Percentiles rank a stretch among this genome's conserved stretches.
Evolutionary conservation across 2,329 filamentous ascomycete species (phyloP).

Genomic region (Periglandula ipomoeae): DNA sequence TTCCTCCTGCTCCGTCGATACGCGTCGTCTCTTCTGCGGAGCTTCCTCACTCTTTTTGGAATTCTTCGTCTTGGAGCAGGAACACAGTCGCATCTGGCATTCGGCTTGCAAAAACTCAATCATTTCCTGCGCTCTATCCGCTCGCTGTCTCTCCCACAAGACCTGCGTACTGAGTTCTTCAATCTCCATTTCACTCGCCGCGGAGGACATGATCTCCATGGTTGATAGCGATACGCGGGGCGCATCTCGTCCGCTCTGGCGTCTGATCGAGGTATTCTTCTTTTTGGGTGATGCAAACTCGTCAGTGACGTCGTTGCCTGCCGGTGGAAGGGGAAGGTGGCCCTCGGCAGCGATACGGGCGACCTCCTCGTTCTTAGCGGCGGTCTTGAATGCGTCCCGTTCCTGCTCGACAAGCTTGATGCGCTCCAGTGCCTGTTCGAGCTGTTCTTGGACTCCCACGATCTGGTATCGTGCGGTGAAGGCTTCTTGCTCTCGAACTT

Average conservation of each 20-base stretch:
- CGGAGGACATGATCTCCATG: constrained; percentile 44
- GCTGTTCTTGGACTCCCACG: constrained; percentile 55
- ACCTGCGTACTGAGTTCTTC: constrained; percentile 44
- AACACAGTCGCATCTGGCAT: constrained; percentile 59
- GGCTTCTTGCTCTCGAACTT: constrained; percentile 57
- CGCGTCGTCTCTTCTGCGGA: constrained; percentile 12
- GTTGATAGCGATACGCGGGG: constrained; percentile 37
- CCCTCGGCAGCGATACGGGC: constrained; percentile 65
- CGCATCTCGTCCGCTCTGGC: constrained; percentile 26
- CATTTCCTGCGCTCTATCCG: constrained; percentile 61
- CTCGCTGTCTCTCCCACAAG: constrained; percentile 52
- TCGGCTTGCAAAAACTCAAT: constrained; percentile 70
- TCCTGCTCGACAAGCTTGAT: constrained; percentile 62
- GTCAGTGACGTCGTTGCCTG: constrained; percentile 40
- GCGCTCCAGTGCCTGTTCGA: constrained; percentile 53
- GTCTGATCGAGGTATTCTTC: constrained; percentile 15
- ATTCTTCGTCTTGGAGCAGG: constrained; percentile 37
- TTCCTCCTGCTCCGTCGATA: constrained; percentile 5
- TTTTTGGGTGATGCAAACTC: constrained; percentile 56
- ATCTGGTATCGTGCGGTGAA: constrained; percentile 59
- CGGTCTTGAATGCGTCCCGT: constrained; percentile 63
- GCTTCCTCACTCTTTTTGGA: constrained; percentile 10
- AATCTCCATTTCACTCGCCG: constrained; percentile 47
- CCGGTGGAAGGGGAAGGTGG: constrained; percentile 52
- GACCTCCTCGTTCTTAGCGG: constrained; percentile 64